Evolutionary conservation across 163 green algal genomes (phyloP).

Genomic region (Scenedesmus sp.): DNA sequence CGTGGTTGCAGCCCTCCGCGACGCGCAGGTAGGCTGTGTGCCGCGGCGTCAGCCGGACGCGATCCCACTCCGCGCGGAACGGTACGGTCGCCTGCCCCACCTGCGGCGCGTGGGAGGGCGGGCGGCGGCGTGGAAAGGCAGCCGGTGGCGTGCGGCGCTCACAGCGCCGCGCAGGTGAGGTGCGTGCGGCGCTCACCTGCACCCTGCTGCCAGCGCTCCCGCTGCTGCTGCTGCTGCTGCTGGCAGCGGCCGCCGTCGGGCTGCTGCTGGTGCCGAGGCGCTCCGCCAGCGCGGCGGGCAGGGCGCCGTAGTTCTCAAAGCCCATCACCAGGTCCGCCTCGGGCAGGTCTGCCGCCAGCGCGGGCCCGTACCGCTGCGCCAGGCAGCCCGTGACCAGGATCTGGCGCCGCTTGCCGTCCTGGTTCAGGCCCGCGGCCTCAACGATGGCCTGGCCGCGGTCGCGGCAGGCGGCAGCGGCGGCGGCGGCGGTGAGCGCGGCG

Average conservation of each 20-base stretch:
- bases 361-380: conserved; percentile 83
- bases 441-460: conserved; percentile 74
- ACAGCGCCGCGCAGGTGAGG: no score
- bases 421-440: conserved; percentile 74
- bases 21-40: conserved; percentile 93
- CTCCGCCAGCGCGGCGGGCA: conserved; percentile 60
- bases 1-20: conserved; percentile 93
- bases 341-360: conserved; percentile 77
- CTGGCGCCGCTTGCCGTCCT: conserved; percentile 61
- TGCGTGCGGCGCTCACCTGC: no score
- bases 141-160: no score
- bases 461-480: no score
- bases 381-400: conserved; percentile 85
- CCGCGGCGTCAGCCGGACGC: conserved; percentile 76
- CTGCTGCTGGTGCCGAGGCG: conserved; percentile 67
- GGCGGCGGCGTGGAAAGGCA: no score
- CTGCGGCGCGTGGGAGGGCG: conserved; percentile 54
- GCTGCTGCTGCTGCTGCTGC: conserved; percentile 14
- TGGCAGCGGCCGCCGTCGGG: not conserved
- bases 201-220: conserved; percentile 29
- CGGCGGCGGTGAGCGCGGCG: no score
- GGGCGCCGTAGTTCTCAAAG: conserved; percentile 71
- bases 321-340: conserved; percentile 85
- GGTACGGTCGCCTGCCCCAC: conserved; percentile 86
- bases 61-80: conserved; percentile 83